Percentiles rank a stretch among this genome's conserved stretches.
These are phyloP conservation scores for Suillus brevipes DNA, from an alignment of 768 basidiomycete species.

Conservation along the genomic window DNA sequence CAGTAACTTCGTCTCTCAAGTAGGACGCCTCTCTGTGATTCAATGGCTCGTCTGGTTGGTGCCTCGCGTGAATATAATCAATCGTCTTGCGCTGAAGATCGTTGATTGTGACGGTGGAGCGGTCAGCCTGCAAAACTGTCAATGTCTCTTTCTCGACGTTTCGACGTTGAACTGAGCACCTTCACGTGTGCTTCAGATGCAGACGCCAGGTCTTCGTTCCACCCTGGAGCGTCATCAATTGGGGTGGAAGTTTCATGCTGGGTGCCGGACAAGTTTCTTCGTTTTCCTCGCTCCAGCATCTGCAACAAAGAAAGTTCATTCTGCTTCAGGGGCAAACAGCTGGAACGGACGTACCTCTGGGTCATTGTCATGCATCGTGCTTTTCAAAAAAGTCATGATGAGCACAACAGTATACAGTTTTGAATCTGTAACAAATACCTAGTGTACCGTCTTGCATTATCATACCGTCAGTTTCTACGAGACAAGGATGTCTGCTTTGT, in stretches of 20 bases:
- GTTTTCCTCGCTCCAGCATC: slow-evolving; percentile 55
- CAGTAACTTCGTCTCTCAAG: slow-evolving; percentile 27
- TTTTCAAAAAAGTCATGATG: slow-evolving; percentile 17
- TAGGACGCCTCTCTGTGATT: slow-evolving; percentile 28
- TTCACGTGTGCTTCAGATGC: slow-evolving; percentile 67
- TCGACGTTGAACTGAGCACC: slow-evolving; percentile 31
- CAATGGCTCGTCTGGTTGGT: slow-evolving; percentile 18
- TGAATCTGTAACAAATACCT: neutral
- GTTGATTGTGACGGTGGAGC: slow-evolving; percentile 11
- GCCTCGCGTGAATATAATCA: slow-evolving; percentile 12
- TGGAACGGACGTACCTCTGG: slow-evolving; percentile 40
- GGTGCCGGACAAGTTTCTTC: slow-evolving; percentile 43
- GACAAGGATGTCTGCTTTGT: no score
- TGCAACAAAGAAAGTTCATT: slow-evolving; percentile 17
- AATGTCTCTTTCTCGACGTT: neutral
- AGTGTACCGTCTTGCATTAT: neutral
- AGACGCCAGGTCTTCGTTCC: slow-evolving; percentile 68
- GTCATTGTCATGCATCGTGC: slow-evolving; percentile 61
- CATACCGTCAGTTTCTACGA: neutral
- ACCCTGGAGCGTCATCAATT: slow-evolving; percentile 59
- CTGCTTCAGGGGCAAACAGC: neutral
- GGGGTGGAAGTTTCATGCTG: slow-evolving; percentile 51
- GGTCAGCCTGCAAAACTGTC: slow-evolving; percentile 25
- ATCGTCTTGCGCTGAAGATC: slow-evolving; percentile 29
- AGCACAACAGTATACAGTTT: slow-evolving; percentile 1